These are phyloP conservation scores for Neofusicoccum sp. DNA, from an alignment of 2,329 filamentous ascomycete species.

Conservation along the genomic window DNA sequence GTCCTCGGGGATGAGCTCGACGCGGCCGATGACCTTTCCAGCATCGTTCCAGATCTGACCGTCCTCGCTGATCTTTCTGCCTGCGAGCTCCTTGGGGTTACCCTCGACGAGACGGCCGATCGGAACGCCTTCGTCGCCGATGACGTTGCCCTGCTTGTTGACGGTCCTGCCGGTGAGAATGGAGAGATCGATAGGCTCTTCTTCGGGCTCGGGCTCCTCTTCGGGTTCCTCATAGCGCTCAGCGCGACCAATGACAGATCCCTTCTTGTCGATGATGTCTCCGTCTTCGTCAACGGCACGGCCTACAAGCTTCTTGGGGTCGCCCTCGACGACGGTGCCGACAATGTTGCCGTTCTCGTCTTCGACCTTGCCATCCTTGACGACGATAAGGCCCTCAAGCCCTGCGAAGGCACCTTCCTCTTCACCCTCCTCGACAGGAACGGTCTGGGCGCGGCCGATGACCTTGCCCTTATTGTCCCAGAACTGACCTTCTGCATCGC, in stretches of 20 bases:
- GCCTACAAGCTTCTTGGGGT: constrained; percentile 52
- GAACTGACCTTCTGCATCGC: constrained; percentile 50
- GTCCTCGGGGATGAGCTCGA: constrained; percentile 65
- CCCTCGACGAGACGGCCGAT: constrained; percentile 67
- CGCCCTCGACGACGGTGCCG: constrained; percentile 49
- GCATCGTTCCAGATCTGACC: constrained; percentile 71
- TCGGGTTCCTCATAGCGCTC: constrained; percentile 65
- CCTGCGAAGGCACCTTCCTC: constrained; percentile 52
- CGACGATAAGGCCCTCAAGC: constrained; percentile 50
- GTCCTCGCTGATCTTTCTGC: constrained; percentile 69
- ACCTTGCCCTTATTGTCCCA: constrained; percentile 55
- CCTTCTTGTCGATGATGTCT: constrained; percentile 55
- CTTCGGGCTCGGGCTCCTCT: constrained; percentile 45
- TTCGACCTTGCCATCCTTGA: constrained; percentile 50
- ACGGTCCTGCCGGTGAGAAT: constrained; percentile 46
- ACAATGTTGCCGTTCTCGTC: constrained; percentile 52
- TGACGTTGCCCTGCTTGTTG: constrained; percentile 52
- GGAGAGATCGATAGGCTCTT: constrained; percentile 44
- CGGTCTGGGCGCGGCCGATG: constrained; percentile 50
- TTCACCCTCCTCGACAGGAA: constrained; percentile 46
- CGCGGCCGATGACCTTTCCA: constrained; percentile 67
- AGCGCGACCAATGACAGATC: constrained; percentile 51
- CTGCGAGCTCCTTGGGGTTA: constrained; percentile 60
- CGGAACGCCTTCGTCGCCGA: constrained; percentile 50
- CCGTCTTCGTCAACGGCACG: constrained; percentile 52